These are phyloP conservation scores for Jatropha curcas DNA, from an alignment of 345 rosid genomes.

Conservation along the genomic window DNA sequence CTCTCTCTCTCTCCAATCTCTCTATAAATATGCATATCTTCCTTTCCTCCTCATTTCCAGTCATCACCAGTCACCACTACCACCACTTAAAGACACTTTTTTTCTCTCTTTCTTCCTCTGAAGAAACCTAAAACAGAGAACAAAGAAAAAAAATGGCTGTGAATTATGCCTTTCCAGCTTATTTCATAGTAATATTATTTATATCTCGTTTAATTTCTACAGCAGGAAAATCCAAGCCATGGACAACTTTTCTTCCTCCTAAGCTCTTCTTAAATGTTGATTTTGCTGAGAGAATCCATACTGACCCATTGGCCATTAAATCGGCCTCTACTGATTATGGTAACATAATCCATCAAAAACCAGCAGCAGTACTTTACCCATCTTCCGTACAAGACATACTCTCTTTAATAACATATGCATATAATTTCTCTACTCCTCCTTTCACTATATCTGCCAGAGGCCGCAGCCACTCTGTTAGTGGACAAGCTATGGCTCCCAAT, in stretches of 20 bases:
- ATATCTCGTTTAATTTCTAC: conserved; percentile 29
- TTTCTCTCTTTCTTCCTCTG: not conserved
- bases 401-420: conserved; percentile 43
- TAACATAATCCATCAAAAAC: conserved; percentile 45
- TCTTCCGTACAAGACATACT: conserved; percentile 50
- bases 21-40: conserved; percentile 9
- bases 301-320: conserved; percentile 44
- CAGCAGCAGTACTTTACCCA: conserved; percentile 71
- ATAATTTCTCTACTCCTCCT: conserved; percentile 37
- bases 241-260: conserved; percentile 14
- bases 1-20: not conserved
- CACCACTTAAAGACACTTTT: not conserved
- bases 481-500: conserved; percentile 74
- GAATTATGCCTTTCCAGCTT: conserved; percentile 24
- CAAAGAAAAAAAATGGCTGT: conserved; percentile 27
- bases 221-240: conserved; percentile 30
- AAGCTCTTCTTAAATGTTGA: conserved; percentile 28
- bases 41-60: not conserved
- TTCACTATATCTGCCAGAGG: conserved; percentile 80
- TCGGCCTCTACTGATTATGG: conserved; percentile 69
- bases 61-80: conserved; percentile 12
- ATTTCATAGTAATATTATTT: conserved; percentile 30
- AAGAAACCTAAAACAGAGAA: not conserved
- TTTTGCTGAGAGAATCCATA: conserved; percentile 29
- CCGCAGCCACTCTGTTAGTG: conserved; percentile 82